Percentiles rank a stretch among this genome's conserved stretches.
Conservation (phyloP, 805 yeast genomes). For the Candida chilensis region DNA sequence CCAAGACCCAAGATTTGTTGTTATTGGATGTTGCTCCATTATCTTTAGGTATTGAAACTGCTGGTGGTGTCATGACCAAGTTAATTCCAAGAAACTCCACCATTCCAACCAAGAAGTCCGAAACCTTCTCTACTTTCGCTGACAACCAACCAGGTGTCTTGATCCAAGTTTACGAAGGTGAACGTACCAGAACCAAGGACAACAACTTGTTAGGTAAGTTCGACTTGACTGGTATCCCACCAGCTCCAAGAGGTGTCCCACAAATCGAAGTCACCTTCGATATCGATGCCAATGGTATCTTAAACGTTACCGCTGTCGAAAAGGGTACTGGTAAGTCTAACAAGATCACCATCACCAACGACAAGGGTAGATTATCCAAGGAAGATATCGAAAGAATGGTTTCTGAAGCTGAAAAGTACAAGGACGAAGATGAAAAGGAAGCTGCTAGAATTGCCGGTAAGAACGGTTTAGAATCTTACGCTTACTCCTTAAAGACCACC, state of each 20-base stretch:
- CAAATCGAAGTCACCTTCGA: slow-evolving; percentile 97
- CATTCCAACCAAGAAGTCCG: slow-evolving; percentile 95
- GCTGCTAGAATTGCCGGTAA: slow-evolving; percentile 87
- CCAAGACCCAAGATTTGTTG: slow-evolving; percentile 92
- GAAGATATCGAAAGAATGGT: slow-evolving; percentile 98
- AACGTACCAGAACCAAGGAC: slow-evolving; percentile 92
- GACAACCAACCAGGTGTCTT: slow-evolving; percentile 98
- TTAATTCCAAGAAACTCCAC: slow-evolving; percentile 98
- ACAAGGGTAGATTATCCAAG: slow-evolving; percentile 96
- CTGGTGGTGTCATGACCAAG: slow-evolving; percentile 99
- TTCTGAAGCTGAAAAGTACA: slow-evolving; percentile 93
- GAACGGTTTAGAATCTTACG: slow-evolving; percentile 93
- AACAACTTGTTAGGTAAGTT: slow-evolving; percentile 96
- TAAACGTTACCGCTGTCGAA: slow-evolving; percentile 93
- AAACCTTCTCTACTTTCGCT: slow-evolving; percentile 92
- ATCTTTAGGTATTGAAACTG: slow-evolving; percentile 96
- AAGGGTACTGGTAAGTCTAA: slow-evolving; percentile 98
- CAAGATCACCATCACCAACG: slow-evolving; percentile 96
- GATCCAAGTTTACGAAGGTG: slow-evolving; percentile 97
- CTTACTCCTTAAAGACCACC: slow-evolving; percentile 86
- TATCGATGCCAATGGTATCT: slow-evolving; percentile 94
- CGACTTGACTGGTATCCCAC: slow-evolving; percentile 94
- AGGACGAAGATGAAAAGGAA: slow-evolving; percentile 94
- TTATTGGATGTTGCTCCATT: slow-evolving; percentile 96
- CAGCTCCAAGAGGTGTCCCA: slow-evolving; percentile 98